phyloP scores from a whole-genome alignment of 2,329 filamentous ascomycete species.

The Ascochyta viciae-villosae region DNA sequence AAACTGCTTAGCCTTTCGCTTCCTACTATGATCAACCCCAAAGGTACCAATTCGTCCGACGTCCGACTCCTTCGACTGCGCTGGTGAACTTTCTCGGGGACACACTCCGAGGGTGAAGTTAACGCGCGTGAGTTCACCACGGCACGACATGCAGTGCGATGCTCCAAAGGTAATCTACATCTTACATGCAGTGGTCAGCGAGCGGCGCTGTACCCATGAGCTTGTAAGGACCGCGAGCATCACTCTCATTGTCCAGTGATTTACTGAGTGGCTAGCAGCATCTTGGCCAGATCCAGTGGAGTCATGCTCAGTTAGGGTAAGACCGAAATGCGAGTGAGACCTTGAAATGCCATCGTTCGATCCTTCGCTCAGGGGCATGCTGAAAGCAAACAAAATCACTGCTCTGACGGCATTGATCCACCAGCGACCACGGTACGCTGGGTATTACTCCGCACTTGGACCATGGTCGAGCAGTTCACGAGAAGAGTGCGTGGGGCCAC shows the following conservation, averaged over 20 bases:
- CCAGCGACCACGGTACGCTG: conserved; percentile 2
- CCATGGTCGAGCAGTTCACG: conserved; percentile 8
- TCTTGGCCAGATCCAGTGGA: conserved; percentile 6
- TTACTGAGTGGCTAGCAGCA: background rate
- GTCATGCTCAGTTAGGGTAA: conserved; percentile 4
- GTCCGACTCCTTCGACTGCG: conserved; percentile 3
- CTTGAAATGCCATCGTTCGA: conserved; percentile 4
- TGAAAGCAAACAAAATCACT: conserved; percentile 5
- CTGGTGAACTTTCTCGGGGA: conserved; percentile 3
- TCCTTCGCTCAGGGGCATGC: conserved; percentile 8
- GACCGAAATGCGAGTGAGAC: conserved; percentile 9
- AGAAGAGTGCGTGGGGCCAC: conserved; percentile 13
- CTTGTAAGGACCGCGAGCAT: background rate
- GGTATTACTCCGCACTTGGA: conserved; percentile 10
- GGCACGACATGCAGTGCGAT: background rate
- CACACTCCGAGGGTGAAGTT: background rate
- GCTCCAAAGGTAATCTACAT: conserved; percentile 6
- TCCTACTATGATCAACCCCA: conserved; percentile 7
- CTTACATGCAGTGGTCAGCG: conserved; percentile 7
- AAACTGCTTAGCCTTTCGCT: conserved; percentile 11
- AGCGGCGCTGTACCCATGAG: conserved; percentile 5
- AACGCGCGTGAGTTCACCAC: background rate
- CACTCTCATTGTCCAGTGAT: conserved; percentile 2
- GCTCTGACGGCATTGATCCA: background rate
- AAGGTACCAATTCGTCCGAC: conserved; percentile 5